A percentile compares a stretch with the other conserved stretches of the same genome.
Conservation (phyloP, 2,329 filamentous ascomycete species). For the Sporothrix euskadiensis region DNA sequence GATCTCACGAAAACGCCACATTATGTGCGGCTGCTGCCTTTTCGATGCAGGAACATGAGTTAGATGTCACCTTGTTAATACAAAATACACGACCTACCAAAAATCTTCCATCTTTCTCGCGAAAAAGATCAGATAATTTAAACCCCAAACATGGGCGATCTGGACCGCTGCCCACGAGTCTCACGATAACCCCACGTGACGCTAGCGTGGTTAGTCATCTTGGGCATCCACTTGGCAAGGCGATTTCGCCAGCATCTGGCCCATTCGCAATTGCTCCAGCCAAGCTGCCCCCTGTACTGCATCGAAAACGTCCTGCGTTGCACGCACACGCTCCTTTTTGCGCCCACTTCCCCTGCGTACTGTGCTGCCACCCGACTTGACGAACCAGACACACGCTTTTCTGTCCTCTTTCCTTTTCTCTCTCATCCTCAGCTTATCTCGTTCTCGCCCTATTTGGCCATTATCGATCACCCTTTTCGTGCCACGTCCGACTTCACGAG, state of each 20-base stretch:
- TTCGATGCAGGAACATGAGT: neutral
- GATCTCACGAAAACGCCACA: conserved; percentile 11
- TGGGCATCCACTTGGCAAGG: neutral
- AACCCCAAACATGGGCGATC: neutral
- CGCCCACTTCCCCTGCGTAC: neutral
- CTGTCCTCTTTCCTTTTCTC: neutral
- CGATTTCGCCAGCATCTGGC: conserved; percentile 13
- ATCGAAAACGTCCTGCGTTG: conserved; percentile 2
- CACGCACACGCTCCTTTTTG: neutral
- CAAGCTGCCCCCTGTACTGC: conserved; percentile 20
- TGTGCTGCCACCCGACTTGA: neutral
- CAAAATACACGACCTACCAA: neutral
- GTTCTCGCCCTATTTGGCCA: neutral
- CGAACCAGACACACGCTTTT: neutral
- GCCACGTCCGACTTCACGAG: conserved; percentile 19
- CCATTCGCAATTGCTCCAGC: conserved; percentile 15
- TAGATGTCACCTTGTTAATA: neutral
- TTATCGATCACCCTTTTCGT: neutral
- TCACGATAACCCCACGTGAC: neutral
- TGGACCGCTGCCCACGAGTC: neutral
- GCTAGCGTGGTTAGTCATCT: conserved; percentile 9
- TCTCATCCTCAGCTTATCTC: neutral
- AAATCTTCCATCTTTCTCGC: neutral
- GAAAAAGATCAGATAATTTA: neutral
- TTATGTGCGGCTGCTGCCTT: neutral